Evolutionary conservation across 495 filamentous ascomycete genomes (phyloP), one percentile per base, ranked within the genome.

Genomic region (Friedmanniomyces endolithicus): DNA sequence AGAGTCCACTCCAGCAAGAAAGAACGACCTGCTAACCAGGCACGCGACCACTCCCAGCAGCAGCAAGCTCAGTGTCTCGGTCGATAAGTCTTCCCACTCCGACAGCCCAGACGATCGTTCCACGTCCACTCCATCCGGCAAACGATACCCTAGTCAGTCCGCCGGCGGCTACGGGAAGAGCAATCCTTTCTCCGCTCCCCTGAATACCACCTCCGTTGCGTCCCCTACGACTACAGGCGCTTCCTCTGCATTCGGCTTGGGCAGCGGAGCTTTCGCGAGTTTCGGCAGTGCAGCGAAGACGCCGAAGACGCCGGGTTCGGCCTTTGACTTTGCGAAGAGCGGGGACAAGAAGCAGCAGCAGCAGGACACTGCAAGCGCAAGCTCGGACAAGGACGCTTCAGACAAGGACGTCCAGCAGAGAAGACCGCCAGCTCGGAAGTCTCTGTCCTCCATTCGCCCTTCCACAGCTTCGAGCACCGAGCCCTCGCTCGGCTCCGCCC

Each of bases 211-310:
- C 53, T 75, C 78, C 35, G 75, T 94, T n/a, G 81, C 86, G 17
- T 94, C 92, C 24, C 90, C 92, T 9, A 92, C 87, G 19, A 27
- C 8, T 19, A 75, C 81, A 52, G 86, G 84, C 59, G 92, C 88
- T 55, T 94, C 94, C 7, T 88, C 83, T 53, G 90, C 90, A 48
- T 98, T 98, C 66, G 88, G 89, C 51, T 78, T 98, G 31, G 92
- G 92, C 39, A 88, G 87, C 31, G 92, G 92, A 56, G 92, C 92
- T 41, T 98, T 98, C 70, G 92, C 94, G 37, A 92, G 88, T 6
- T 98, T 98, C 70, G 90, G 92, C n/a, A 75, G 80, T 19, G 77
- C 82, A 14, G 73, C 76, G 7, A 90, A 88, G 68, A 86, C 87
- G 1, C 89, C 92, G 19, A 97, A 95, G 74, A 85, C 86, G 7